Base-by-base conservation (phyloP, 2,329 filamentous ascomycete genomes). In the Xylaria sp. region DNA sequence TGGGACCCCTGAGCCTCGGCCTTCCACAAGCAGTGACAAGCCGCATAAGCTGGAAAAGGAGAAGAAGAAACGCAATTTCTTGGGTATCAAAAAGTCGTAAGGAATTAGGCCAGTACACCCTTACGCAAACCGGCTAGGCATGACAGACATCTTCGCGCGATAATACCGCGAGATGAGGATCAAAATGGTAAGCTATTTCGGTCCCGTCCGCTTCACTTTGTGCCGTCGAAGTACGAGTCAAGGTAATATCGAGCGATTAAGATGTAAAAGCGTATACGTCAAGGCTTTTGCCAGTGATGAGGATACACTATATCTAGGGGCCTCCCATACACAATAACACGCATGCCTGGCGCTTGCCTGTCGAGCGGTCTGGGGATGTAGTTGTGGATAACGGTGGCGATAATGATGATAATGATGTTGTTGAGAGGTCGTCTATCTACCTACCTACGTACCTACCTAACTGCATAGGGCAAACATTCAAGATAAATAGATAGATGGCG, bases 51-150 rank as follows among this genome's bases (percentile, higher is more conserved):
- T 80, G 20, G 85, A 88, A 76, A 82, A 84, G 74, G 83, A 87
- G 74, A 90, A 90, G 81, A 90, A 90, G 84, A 87, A 84, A 77
- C 82, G 87, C 63, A 86, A 87, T 69, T 86, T 89, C 71, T 80
- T 89, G 66, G 84, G 86, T 34, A 84, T 88, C 74, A 90, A 89
- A 81, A 91, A 91, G 78, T 71, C 54, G 50, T 71, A 57, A 61
- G 56, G 18, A 18, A 8, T 34, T 32, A 4, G n/a, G 37, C 39
- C 3, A 51, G 25, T 39, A 28, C 8, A 34, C 5, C 52, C 37
- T 56, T 20, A 50, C 20, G 39, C 52, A 28, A 54, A 8, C 12
- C 9, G 23, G 44, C 18, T 34, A 12, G 54, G 39, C 51, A 66
- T 56, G n/a, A 28, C 25, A 18, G 34, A 52, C 3, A 28, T 28